Conservation (phyloP, 768 basidiomycete species). For the Amanita phalloides region DNA sequence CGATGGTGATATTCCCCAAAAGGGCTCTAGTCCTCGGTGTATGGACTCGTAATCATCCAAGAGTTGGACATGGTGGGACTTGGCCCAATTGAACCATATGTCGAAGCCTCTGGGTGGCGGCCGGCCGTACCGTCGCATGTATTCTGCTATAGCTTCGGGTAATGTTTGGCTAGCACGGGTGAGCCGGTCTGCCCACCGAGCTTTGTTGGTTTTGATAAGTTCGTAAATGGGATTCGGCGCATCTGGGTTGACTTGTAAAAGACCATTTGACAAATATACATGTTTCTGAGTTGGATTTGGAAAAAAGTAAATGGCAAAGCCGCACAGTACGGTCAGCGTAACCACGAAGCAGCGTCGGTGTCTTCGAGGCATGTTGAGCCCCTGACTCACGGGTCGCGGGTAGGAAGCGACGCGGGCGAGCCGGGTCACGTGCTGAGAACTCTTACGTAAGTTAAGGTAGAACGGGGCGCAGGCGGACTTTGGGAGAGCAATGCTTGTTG, state of each 20-base stretch:
- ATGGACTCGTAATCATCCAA: constrained; percentile 49
- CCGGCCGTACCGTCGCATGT: constrained; percentile 23
- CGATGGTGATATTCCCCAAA: constrained; percentile 27
- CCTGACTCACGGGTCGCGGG: not conserved
- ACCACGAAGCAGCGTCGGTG: not conserved
- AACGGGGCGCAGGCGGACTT: not conserved
- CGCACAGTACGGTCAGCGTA: not conserved
- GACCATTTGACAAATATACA: constrained; percentile 16
- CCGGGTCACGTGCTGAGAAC: not conserved
- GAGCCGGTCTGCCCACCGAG: constrained; percentile 27
- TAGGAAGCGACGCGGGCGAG: not conserved
- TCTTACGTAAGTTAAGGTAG: not conserved
- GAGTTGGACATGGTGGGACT: constrained; percentile 32
- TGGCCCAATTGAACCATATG: constrained; percentile 34
- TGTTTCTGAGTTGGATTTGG: not conserved
- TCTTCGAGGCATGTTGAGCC: not conserved
- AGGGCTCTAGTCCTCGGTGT: constrained; percentile 27
- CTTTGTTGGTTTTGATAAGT: constrained; percentile 25
- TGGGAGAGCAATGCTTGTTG: constrained; percentile 28
- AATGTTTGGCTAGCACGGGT: constrained; percentile 25
- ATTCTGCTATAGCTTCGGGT: constrained; percentile 27
- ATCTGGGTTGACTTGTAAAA: constrained; percentile 24
- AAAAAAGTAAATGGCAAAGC: not conserved
- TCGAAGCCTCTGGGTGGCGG: constrained; percentile 34
- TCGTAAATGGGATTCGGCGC: constrained; percentile 35